Conservation (phyloP, 2,329 filamentous ascomycete genomes). For the Aspergillus tubingensis region DNA sequence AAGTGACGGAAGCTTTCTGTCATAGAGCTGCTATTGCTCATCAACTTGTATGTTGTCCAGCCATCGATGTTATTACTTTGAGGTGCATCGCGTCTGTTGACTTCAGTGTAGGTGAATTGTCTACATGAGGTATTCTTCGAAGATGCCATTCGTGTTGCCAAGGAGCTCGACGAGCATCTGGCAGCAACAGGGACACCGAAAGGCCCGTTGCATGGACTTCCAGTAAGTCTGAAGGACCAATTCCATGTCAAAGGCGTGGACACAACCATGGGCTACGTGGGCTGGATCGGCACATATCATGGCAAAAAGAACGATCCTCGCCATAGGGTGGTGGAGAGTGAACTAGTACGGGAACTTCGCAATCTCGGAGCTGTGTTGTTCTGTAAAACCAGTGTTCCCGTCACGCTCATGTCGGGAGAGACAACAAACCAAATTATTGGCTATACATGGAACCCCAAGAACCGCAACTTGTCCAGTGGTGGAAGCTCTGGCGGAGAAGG, state of each 20-base stretch:
- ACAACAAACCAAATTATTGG: conserved; percentile 23
- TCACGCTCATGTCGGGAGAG: conserved; percentile 25
- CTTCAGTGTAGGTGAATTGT: conserved; percentile 41
- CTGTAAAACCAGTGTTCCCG: conserved; percentile 3
- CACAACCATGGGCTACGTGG: background rate
- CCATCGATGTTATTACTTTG: too few relatives aligned
- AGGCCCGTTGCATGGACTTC: conserved; percentile 1
- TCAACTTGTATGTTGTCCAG: conserved; percentile 49
- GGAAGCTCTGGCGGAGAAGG: conserved; percentile 32
- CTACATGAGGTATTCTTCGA: conserved; percentile 51
- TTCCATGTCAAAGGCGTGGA: background rate
- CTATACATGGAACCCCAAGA: conserved; percentile 21
- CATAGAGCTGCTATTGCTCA: conserved; percentile 59
- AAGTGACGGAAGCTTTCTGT: conserved; percentile 58
- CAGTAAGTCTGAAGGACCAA: background rate
- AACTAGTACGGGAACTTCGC: background rate
- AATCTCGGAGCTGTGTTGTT: background rate
- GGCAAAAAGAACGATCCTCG: background rate
- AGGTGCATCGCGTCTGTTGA: background rate
- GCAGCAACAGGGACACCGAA: background rate
- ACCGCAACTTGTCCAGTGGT: conserved; percentile 17
- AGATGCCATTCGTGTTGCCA: background rate
- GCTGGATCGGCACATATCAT: background rate
- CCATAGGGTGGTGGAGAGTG: background rate
- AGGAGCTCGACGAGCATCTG: background rate